Evolutionary conservation across 805 yeast species (phyloP).

Genomic region (Saturnispora mendoncae): DNA sequence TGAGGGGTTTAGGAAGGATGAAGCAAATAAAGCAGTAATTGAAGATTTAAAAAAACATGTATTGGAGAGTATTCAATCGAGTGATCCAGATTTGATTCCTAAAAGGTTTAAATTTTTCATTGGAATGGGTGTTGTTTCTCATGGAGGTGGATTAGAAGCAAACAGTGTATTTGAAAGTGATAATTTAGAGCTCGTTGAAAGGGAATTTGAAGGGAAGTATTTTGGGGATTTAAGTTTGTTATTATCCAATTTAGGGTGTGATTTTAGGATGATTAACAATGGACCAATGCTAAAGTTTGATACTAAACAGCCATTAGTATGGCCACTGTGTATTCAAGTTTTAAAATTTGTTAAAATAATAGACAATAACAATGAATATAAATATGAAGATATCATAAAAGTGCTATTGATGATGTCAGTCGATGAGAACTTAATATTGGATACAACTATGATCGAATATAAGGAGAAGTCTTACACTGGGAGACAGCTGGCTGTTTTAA

Average conservation of each 20-base stretch:
- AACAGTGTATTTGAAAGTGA: neutral
- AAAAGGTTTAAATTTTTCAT: slow-evolving; percentile 3
- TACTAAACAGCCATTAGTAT: neutral
- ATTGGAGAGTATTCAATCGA: slow-evolving; percentile 1
- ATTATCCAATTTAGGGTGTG: neutral
- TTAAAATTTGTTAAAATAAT: slow-evolving; percentile 1
- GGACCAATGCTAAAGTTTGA: neutral
- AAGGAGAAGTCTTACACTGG: neutral
- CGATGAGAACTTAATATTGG: neutral
- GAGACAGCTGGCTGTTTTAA: neutral
- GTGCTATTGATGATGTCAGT: neutral
- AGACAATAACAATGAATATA: neutral
- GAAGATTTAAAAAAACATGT: neutral
- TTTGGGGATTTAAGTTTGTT: neutral
- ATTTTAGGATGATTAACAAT: neutral
- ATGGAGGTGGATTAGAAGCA: neutral
- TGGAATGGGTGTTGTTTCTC: neutral
- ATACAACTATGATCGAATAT: neutral
- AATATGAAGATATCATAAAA: neutral
- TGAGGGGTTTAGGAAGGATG: neutral
- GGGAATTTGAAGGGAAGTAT: neutral
- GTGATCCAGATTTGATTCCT: neutral
- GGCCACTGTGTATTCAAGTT: slow-evolving; percentile 1
- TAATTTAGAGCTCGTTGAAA: neutral
- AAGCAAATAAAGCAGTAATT: neutral